Base-by-base conservation (phyloP, 805 yeast species). In the Wickerhamiella alocasiicola region DNA sequence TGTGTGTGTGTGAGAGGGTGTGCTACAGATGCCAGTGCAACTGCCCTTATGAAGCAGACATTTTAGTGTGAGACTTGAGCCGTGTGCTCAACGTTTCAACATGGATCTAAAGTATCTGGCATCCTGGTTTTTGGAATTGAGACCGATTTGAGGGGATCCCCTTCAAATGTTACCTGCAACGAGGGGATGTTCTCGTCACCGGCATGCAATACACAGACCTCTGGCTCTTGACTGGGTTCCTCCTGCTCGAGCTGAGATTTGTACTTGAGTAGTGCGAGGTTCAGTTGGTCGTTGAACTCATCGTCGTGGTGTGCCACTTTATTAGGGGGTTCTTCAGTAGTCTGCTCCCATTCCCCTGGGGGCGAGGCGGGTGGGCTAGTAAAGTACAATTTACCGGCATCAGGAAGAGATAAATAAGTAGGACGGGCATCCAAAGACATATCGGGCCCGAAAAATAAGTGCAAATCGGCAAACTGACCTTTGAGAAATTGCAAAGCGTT, bases 331-430 rank as follows among this genome's bases (percentile, higher is more conserved):
- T 51, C 55, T 40, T 52, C 55, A 5, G 30, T 18, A 12, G 38
- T 6, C 9, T 18, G 43, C 21, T 31, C 44, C 55, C 55, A 52
- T 26, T 46, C 53, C 24, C 31, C 44, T 4, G 55, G 54, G 7
- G 55, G 55, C 23, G 50, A 45, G 15, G 51, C 46, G 6, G 55
- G 55, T 9, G 55, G 55, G 20, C 48, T 42, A 19, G 49, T 50
- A 20, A 52, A 48, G 40, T 44, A 39, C 18, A 51, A 44, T 16
- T 39, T 39, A 18, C 54, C 55, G 19, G 47, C 32, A 27, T 45
- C 52, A 7, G 55, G 55, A 28, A 51, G 45, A 15, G 37, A 33
- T 28, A 52, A 43, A 19, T 39, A 44, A 2, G 31, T 21, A 17
- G 36, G 41, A 20, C 31, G 30, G 2, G 39, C 30, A 6, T 36